Conservation (phyloP, 371 early-diverging fungal species). For the Apophysomyces elegans region DNA sequence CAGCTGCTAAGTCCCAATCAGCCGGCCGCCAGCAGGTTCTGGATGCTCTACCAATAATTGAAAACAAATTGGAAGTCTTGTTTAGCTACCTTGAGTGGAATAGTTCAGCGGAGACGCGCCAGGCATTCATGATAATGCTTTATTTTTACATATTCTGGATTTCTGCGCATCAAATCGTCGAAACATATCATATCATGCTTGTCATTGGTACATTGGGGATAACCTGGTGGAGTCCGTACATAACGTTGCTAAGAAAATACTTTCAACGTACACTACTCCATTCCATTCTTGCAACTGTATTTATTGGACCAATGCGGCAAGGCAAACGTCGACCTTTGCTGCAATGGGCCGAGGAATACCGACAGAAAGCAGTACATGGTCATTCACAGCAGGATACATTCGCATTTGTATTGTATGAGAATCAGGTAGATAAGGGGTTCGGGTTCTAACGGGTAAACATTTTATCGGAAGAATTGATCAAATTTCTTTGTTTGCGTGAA, state of each 20-base stretch:
- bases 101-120: conserved; percentile 3
- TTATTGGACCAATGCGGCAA: conserved; percentile 14
- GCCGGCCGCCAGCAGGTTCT: conserved; percentile 16
- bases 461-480: background rate
- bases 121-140: conserved; percentile 1
- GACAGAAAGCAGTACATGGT: conserved; percentile 13
- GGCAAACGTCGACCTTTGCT: conserved; percentile 11
- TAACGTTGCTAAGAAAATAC: background rate
- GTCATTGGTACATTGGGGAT: conserved; percentile 14
- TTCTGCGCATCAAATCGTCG: conserved; percentile 17
- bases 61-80: background rate
- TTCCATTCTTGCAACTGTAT: conserved; percentile 17
- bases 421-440: conserved; percentile 15
- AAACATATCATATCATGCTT: conserved; percentile 15
- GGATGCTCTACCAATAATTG: conserved; percentile 16
- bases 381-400: conserved; percentile 12
- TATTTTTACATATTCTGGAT: conserved; percentile 19
- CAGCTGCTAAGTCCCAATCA: background rate
- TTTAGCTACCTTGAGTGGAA: conserved; percentile 8
- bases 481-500: background rate
- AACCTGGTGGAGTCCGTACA: conserved; percentile 8
- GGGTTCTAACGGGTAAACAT: too few species aligned
- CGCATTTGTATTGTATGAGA: conserved; percentile 25
- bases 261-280: conserved; percentile 15
- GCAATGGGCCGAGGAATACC: conserved; percentile 21